Evolutionary conservation across 106 monocot genomes (phyloP), one percentile per base, ranked within the genome.

Genomic region (Amphibolis antarctica): DNA sequence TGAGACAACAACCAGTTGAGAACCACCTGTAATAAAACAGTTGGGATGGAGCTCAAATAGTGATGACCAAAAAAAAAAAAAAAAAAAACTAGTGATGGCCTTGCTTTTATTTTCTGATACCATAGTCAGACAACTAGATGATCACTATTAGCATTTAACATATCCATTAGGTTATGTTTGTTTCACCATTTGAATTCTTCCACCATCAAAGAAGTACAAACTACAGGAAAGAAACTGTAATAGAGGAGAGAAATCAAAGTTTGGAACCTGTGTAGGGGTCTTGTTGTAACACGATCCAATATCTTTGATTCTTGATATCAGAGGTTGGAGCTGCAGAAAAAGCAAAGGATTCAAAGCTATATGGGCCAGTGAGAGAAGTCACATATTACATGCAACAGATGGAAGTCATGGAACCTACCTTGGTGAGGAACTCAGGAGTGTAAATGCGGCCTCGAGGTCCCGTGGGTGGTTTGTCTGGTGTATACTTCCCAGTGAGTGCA

Each of bases 401-500:
- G 22, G 25, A 67, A 50, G 71, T 69, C 75, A 53, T 17, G 22
- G 25, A 67, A 50, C 73, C 67, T 77, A 46, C 91, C 80, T 85
- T 91, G n/a, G 67, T 70, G 28, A 98, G 87, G 55, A 85, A 71
- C 26, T 82, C 87, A 4, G 82, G 70, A 48, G 98, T 98, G 72
- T 98, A 98, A n/a, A 98, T 88, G 23, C 69, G 70, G 11, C 91
- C 81, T n/a, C 98, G 74, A 22, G 98, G 98, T 10, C 98, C 98
- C 47, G 69, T 88, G 31, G 98, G 98, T 27, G 82, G 84, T 63
- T 98, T 98, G 55, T 82, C 71, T 31, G 91, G 82, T 1, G 91
- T 87, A 56, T 98, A 98, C 46, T 98, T 98, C 63, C 98, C 98
- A 17, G 91, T 91, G 31, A 98, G 81, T 25, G 55, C 67, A 58